Evolutionary conservation across 2,329 filamentous ascomycete genomes (phyloP), one percentile per base, ranked within the genome.

Genomic region (Fusarium longipes): DNA sequence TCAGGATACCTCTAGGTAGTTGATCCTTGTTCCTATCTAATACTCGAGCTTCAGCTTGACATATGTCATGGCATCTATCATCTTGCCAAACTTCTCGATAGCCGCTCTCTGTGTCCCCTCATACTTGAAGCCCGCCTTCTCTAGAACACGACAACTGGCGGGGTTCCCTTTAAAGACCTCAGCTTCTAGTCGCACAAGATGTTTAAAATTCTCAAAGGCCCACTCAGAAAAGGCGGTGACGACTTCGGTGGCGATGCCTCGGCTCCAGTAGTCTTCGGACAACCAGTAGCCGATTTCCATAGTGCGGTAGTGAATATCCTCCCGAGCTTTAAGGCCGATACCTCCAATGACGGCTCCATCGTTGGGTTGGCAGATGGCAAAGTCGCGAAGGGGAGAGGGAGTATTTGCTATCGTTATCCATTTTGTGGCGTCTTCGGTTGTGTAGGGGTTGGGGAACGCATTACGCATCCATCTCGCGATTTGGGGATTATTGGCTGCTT

Each of bases 261-360:
- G 42, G 30, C 25, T 12, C 52, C 52, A 40, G 27, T 48, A 38
- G 1, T 55, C 52, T 35, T 48, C 52, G 5, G 18, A 9, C 14
- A 55, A 32, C 52, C 42, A 55, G 17, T 55, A 55, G 15, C 52
- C 42, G 14, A 55, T 55, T 10, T 55, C 52, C 33, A 55, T 55
- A 5, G 42, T 55, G 25, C 52, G 52, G 27, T 55, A 5, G 15
- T 55, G 42, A 29, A 55, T 39, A 17, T 55, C 52, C 1, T 39
- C 25, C 10, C 52, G 42, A 25, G 52, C 25, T 30, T 48, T 55
- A 8, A 55, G 52, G 2, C 42, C 42, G 2, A 47, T 33, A 1
- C 52, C 52, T 11, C 52, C 52, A 10, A 55, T 55, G 17, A 55
- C 25, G 4, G 7, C 8, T 18, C 2, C 15, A 4, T 27, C 15